Base-by-base conservation (phyloP, 768 basidiomycete species). In the Lactifluus piperatus region DNA sequence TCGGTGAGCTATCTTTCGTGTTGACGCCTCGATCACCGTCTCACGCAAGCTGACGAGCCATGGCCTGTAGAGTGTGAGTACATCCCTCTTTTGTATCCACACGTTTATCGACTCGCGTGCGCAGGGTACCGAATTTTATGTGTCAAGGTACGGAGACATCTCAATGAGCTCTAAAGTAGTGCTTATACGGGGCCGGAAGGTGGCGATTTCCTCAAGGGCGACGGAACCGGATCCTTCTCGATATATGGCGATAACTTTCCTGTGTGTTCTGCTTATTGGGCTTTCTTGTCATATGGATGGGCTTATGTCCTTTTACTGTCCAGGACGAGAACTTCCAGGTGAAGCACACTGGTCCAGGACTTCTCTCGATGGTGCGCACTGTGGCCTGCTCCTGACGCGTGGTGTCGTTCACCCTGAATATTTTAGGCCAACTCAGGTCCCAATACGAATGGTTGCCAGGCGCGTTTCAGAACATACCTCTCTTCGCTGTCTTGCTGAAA, bases 141-240 rank as follows among this genome's bases (percentile, higher is more conserved):
- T 90, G 92, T 65, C 94, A 98, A 81, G 93, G 93, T 79, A 54
- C 26, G 71, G 70, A n/a, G 32, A 29, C 29, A 32, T 49, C 29
- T 41, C 45, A 13, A 7, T 1, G 27, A 30, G 27, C 46, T 13
- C 45, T 57, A 37, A 20, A 1, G 16, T 4, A 16, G 27, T 45
- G n/a, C 60, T 61, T 16, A 56, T 27, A 16, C 29, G 34, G 32
- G 45, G 1, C 27, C 22, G 32, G 16, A 57, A 91, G 91, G 91
- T 47, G 97, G 97, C 0, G 97, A 99, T 69, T 99, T 98, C 64
- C 66, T 94, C 65, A 94, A 94, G 62, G 84, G 85, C 3, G 97
- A 99, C 66, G 97, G 97, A 36, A 97, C 95, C 1, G 97, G 97
- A 1, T 84, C 86, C 0, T 94, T 94, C 73, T 95, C 92, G n/a